Base-by-base conservation (phyloP, 345 rosid genomes). In the Aegle marmelos region DNA sequence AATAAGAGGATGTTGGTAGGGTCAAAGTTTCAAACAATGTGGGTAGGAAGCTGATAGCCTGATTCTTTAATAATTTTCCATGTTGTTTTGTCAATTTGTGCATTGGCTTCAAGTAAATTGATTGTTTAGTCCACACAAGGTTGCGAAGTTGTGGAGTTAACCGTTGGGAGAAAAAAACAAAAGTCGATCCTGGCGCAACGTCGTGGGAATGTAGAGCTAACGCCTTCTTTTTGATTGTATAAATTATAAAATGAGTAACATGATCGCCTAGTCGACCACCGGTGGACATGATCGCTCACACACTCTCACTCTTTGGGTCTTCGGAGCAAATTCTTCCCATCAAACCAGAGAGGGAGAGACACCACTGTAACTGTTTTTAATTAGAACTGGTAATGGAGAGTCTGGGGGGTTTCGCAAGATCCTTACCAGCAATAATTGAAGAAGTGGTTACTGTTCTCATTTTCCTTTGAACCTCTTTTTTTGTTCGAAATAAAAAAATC, bases 341-440 rank as follows among this genome's bases (percentile, higher is more conserved):
- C 16, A 34, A 21, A 4, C 4, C 28, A 9, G 61, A 9, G 5
- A 41, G 16, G 16, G 69, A 34, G 21, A 45, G 16, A 45, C 2
- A 5, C 57, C 57, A 53, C 57, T 5, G 22, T 53, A 3, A 45
- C 50, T 45, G 6, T 17, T 16, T 5, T 63, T 39, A 31, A 7
- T 54, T 39, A 56, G 9, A 53, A 45, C 17, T 9, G 7, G 4
- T 36, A 45, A 1, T 45, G 50, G 50, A 45, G 50, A 17, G 7
- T 17, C 22, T 53, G 16, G 7, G 57, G 57, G 7, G 2, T 53
- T 53, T 45, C 50, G 13, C 13, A 72, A 74, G 80, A 50, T 80
- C 78, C 81, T 66, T 68, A 34, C 77, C 83, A 22, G 62, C 53
- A 7, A n/a, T n/a, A n/a, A 75, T 34, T 37, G 56, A 39, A 24